These are phyloP conservation scores for Eimeria falciformis DNA, from an alignment of 169 alveolate species.

Conservation along the genomic window DNA sequence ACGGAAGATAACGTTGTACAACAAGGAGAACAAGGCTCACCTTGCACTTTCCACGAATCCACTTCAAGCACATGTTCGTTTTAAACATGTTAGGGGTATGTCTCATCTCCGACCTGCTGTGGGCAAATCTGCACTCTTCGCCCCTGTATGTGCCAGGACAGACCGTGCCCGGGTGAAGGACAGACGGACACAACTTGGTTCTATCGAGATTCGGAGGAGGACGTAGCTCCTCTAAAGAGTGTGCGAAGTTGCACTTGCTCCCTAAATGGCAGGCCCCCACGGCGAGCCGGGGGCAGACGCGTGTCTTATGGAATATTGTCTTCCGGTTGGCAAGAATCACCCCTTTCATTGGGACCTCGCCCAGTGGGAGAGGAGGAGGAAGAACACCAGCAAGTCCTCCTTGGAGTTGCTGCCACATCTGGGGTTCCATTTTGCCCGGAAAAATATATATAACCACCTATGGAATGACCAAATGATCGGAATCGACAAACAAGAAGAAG, in stretches of 20 bases:
- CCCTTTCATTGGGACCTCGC: constrained; percentile 69
- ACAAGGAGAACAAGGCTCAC: neutral
- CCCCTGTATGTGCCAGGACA: constrained; percentile 48
- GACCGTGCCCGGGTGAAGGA: constrained; percentile 28
- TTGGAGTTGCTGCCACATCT: constrained; percentile 41
- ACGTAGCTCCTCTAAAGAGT: constrained; percentile 33
- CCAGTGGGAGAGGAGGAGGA: neutral
- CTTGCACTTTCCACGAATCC: constrained; percentile 76
- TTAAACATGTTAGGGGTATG: constrained; percentile 65
- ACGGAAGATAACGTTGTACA: neutral
- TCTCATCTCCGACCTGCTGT: constrained; percentile 58
- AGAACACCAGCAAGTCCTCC: neutral
- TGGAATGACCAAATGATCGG: neutral
- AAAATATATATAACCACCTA: too few relatives aligned
- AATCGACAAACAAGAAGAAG: constrained; percentile 36
- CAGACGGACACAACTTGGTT: constrained; percentile 66
- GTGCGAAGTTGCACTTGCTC: constrained; percentile 63
- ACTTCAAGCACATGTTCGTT: constrained; percentile 69
- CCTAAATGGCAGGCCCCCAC: constrained; percentile 46
- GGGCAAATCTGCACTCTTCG: constrained; percentile 63
- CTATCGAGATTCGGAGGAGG: constrained; percentile 68
- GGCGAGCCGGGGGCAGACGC: constrained; percentile 67
- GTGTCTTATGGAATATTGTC: constrained; percentile 65
- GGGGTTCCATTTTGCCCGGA: constrained; percentile 32
- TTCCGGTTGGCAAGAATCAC: constrained; percentile 68